Conservation (phyloP, 1,284 basidiomycete genomes). For the Ganoderma lucidum region DNA sequence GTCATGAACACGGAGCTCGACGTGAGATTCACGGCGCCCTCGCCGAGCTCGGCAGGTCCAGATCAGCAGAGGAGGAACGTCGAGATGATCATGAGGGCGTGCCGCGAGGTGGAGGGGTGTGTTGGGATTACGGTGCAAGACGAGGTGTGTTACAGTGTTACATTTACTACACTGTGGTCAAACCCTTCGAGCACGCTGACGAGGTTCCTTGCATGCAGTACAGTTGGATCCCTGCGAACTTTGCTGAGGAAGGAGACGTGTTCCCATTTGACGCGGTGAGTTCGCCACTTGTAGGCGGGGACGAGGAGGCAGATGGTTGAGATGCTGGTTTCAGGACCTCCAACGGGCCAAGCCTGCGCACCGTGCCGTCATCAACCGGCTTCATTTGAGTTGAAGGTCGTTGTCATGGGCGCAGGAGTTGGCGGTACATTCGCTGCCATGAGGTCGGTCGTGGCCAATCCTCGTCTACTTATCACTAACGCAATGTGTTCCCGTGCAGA, state of each 20-base stretch:
- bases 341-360: too few species aligned
- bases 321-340: too few species aligned
- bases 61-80: constrained; percentile 64
- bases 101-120: constrained; percentile 55
- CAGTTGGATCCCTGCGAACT: too few species aligned
- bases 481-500: constrained; percentile 35
- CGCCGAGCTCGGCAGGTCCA: constrained; percentile 52
- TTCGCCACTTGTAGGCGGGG: too few species aligned
- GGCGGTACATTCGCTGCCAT: constrained; percentile 48
- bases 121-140: constrained; percentile 60
- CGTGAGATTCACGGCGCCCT: constrained; percentile 58
- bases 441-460: neutral
- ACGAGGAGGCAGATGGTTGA: too few species aligned
- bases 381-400: constrained; percentile 48
- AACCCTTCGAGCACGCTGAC: too few species aligned
- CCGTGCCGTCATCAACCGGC: too few species aligned
- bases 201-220: too few species aligned
- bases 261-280: too few species aligned
- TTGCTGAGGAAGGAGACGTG: too few species aligned
- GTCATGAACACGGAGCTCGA: constrained; percentile 71
- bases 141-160: too few species aligned
- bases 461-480: neutral
- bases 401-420: constrained; percentile 60
- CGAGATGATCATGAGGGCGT: constrained; percentile 58
- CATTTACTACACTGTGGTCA: too few species aligned